Percentiles rank a stretch among this genome's conserved stretches.
Conservation (phyloP, 148 eudicot genomes). For the Polygonum maritimum region DNA sequence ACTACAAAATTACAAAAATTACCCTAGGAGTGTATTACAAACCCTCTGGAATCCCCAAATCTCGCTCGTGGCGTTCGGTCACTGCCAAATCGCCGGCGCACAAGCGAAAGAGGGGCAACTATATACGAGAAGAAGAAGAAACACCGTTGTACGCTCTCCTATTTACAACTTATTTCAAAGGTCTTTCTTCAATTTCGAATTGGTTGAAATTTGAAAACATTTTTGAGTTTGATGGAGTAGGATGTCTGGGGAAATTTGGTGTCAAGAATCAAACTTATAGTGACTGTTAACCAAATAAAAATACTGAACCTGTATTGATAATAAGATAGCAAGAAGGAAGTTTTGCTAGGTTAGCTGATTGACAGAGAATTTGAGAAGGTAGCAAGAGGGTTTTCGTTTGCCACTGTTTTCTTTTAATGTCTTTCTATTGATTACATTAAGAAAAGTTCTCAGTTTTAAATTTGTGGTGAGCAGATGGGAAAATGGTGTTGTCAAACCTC, state of each 20-base stretch:
- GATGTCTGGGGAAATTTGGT: not conserved
- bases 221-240: not conserved
- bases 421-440: not conserved
- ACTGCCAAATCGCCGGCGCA: not conserved
- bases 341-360: too few relatives aligned
- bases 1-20: too few relatives aligned
- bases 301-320: not conserved
- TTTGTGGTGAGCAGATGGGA: not conserved
- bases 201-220: not conserved
- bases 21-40: not conserved
- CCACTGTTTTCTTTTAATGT: not conserved
- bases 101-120: not conserved
- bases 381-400: not conserved
- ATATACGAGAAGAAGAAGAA: slow-evolving; percentile 61
- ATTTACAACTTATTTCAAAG: not conserved
- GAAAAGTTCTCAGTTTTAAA: not conserved
- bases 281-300: not conserved
- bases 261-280: not conserved
- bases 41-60: too few relatives aligned
- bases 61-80: not conserved
- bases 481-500: not conserved
- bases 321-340: too few relatives aligned
- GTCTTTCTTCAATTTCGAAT: not conserved
- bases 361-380: not conserved
- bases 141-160: slow-evolving; percentile 49